Evolutionary conservation across 2,329 filamentous ascomycete genomes (phyloP), one percentile per base, ranked within the genome.

Genomic region (Xenosphaeropsis pyriputrescens): DNA sequence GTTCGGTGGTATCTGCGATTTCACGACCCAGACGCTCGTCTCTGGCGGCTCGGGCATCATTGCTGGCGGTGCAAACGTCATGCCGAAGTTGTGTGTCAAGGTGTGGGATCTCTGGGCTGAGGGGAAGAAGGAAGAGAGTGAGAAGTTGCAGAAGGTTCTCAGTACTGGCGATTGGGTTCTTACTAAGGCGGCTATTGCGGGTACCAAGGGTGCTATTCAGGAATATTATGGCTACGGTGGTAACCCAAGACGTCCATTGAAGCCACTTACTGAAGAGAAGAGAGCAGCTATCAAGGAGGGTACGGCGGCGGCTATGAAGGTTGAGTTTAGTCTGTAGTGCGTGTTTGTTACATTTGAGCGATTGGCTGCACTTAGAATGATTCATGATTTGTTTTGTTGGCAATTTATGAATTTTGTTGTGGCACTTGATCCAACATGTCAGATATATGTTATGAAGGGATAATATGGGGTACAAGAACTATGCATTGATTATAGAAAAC

Each of bases 1-100:
- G 15, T 86, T 91, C 53, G 85, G 85, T 34, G 85, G 85, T 46
- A 84, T 91, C 57, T 85, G 81, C 53, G 85, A 93, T 60, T 93
- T 93, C 58, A 86, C 84, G 1, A 67, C 84, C 18, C 85, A 89
- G 61, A 89, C 84, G 1, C 69, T 88, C 4, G 69, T 79, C 43
- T 82, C 75, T 35, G 85, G 85, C 35, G 85, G 85, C 32, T 80
- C 75, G 39, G 85, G 85, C 22, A 85, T 91, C 58, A 91, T 93
- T 51, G 84, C 83, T 13, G 85, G 85, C 15, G 78, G 82, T 32
- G 85, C 84, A 43, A 93, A 93, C 53, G 76, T 93, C 41, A 75
- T 89, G 59, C 85, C 85, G 36, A 86, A 88, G 63, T 66, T 81
- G 6, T 88, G 84, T 52, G 79, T 81, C 36, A 74, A 72, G 54